Base-by-base conservation (phyloP, 2,329 filamentous ascomycete genomes). In the Ophiostoma montium region DNA sequence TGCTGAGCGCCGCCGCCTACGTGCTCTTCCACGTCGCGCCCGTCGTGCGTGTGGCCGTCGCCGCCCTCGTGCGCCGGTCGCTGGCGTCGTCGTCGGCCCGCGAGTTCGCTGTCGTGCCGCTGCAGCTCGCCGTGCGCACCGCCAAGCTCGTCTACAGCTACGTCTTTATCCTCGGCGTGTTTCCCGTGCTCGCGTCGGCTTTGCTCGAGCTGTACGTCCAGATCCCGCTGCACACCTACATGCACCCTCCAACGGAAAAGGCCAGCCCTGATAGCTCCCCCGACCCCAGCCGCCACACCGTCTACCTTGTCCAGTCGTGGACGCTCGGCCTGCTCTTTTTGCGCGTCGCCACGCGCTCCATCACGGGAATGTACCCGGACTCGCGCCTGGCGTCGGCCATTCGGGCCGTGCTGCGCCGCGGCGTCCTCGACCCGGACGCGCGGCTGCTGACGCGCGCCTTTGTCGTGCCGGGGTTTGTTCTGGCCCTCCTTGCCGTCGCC, bases 271-370 rank as follows among this genome's bases (percentile, higher is more conserved):
- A 23, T 21, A 19, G n/a, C 6, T 1, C 12, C 21, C n/a, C 27
- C 15, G 39, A 31, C 23, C 15, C 39, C 11, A 42, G 70, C 67
- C 47, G 63, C 15, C 86, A 94, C 60, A 85, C 82, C 8, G 78
- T 96, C 38, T 84, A 94, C 54, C 74, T 96, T 53, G 82, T 96
- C 38, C 90, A 96, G 61, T 82, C 89, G 51, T 98, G 90, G 88
- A 94, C 89, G 0, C 71, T 98, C 1, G 92, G 92, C 5, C 75
- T 98, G 19, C 73, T 98, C 3, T 95, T 95, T 63, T 74, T 94
- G 30, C 89, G 94, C 55, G 78, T 96, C 58, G 77, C 77, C 1
- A 75, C 79, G 15, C 81, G 84, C 35, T 67, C 87, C 57, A 71
- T 88, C 23, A 71, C 82, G 19, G 70, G 83, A 12, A 74, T 82